phyloP scores from a whole-genome alignment of 164 flowering plant genomes.

The Tinospora cordifolia region DNA sequence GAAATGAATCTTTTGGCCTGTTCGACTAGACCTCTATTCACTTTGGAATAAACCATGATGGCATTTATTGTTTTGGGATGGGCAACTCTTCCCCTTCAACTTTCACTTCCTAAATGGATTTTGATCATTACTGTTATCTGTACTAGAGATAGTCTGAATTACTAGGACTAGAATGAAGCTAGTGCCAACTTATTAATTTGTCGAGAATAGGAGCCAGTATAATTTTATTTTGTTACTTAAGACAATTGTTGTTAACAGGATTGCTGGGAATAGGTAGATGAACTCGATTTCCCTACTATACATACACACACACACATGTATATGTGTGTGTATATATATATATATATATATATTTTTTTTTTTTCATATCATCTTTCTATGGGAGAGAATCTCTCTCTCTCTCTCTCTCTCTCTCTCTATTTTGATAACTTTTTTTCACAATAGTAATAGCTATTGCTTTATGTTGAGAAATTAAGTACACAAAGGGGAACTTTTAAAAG shows the following conservation, averaged over 20 bases:
- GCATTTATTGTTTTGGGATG: background rate
- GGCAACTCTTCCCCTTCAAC: background rate
- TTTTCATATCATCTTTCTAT: background rate
- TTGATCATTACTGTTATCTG: background rate
- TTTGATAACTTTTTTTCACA: background rate
- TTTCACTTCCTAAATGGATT: background rate
- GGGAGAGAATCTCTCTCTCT: background rate
- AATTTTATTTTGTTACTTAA: background rate
- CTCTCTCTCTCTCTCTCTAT: background rate
- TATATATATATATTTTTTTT: too few species aligned
- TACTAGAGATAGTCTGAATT: background rate
- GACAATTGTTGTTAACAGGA: background rate
- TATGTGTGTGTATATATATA: too few species aligned
- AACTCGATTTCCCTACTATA: background rate
- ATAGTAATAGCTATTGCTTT: background rate
- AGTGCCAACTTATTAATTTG: background rate
- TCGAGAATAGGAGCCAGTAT: background rate
- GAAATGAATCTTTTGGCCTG: slow-evolving; percentile 11
- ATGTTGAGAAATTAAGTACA: background rate
- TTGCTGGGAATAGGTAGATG: background rate
- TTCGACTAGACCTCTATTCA: background rate
- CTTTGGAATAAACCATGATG: background rate
- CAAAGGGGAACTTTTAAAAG: background rate
- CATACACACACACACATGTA: too few species aligned
- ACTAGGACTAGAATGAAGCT: background rate